Percentiles rank a stretch among this genome's conserved stretches.
Evolutionary conservation across 139 green algal species (phyloP).

Genomic region (Chlamydomonas asymmetrica): DNA sequence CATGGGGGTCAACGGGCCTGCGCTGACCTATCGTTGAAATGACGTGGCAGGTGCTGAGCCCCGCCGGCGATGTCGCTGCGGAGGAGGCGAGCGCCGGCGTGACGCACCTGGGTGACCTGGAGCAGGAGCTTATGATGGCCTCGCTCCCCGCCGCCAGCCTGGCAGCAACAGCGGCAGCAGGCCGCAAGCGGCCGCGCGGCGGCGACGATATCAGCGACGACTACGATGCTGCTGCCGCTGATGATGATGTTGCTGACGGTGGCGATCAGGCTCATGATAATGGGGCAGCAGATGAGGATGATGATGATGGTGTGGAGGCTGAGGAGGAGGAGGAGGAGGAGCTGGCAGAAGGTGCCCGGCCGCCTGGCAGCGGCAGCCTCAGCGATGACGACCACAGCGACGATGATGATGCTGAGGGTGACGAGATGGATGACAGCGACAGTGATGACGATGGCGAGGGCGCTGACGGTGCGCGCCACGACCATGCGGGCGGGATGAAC

Average conservation of each 20-base stretch:
- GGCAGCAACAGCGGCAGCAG: no score
- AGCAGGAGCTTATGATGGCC: constrained; percentile 30
- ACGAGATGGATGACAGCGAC: not conserved
- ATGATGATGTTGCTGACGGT: not conserved
- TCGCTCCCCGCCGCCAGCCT: no score
- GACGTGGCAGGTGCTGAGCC: not conserved
- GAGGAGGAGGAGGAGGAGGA: constrained; percentile 13
- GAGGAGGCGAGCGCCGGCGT: constrained; percentile 12
- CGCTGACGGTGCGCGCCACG: not conserved
- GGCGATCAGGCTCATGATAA: not conserved
- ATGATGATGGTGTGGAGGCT: not conserved
- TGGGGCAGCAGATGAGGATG: not conserved
- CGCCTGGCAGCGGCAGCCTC: not conserved
- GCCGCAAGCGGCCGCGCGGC: no score
- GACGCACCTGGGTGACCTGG: not conserved
- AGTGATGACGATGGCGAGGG: not conserved
- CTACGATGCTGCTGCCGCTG: not conserved
- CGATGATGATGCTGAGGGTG: not conserved
- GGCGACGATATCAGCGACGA: no score
- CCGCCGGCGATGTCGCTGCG: not conserved
- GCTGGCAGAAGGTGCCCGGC: not conserved
- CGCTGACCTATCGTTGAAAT: not conserved
- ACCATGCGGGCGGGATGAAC: not conserved
- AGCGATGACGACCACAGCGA: not conserved
- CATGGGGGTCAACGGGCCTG: not conserved